A percentile compares a stretch with the other conserved stretches of the same genome.
Evolutionary conservation across 1,139 yeast species (phyloP).

Genomic region (Pichia sp.): DNA sequence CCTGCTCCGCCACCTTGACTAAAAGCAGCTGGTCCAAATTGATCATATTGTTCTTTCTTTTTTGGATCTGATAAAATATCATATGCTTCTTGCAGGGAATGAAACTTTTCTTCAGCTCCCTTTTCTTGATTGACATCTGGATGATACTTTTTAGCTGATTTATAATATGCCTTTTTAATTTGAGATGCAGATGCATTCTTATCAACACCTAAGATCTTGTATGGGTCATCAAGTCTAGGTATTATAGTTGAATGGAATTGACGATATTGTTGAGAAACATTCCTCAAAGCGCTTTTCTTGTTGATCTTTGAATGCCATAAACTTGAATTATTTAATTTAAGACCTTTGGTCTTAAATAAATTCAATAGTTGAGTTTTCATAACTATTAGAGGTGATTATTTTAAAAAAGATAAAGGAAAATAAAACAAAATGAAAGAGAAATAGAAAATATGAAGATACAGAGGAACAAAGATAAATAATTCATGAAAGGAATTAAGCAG

Average conservation of each 20-base stretch:
- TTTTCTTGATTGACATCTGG: conserved; percentile 94
- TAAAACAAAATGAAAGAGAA: too few species aligned
- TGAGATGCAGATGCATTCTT: conserved; percentile 69
- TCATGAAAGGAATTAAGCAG: too few species aligned
- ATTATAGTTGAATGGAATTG: conserved; percentile 26
- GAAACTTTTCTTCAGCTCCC: conserved; percentile 83
- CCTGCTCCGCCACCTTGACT: conserved; percentile 37
- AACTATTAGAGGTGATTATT: too few species aligned
- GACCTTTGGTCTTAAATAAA: too few species aligned
- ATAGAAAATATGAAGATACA: too few species aligned
- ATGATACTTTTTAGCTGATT: conserved; percentile 87
- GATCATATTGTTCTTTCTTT: conserved; percentile 86
- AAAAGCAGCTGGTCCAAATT: conserved; percentile 84
- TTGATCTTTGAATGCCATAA: background rate
- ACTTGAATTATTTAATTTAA: background rate
- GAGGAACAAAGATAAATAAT: too few species aligned
- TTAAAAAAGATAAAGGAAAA: too few species aligned
- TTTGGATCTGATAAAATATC: conserved; percentile 84
- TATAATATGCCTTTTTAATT: conserved; percentile 89
- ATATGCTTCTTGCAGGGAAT: conserved; percentile 89
- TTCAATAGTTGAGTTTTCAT: too few species aligned
- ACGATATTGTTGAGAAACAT: background rate
- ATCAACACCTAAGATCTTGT: conserved; percentile 72
- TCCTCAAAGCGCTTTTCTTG: background rate
- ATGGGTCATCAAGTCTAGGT: conserved; percentile 55